Base-by-base conservation (phyloP, 164 flowering plant species). In the Piper longum region DNA sequence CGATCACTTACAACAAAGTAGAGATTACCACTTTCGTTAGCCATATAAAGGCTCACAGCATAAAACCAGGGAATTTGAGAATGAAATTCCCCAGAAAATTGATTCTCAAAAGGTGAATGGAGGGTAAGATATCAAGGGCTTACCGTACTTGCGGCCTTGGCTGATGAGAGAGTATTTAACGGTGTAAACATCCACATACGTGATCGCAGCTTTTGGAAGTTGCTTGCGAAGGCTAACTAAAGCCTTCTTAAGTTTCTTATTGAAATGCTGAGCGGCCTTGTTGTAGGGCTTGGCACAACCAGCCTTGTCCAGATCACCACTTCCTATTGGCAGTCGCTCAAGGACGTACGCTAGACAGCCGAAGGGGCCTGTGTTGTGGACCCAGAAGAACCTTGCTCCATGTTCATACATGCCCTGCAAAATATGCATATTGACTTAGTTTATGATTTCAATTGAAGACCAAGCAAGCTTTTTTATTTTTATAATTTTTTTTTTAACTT, bases 291-390 rank as follows among this genome's bases (percentile, higher is more conserved):
- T 64, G 1, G 79, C 79, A 57, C 88, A 84, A 2, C 88, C 88
- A 3, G 17, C 69, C n/a, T 61, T 65, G 52, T 84, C 88, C 16
- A 75, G 57, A 19, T 77, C 74, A 43, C 40, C 72, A 0, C 75
- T 74, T 12, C 62, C 70, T 63, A 77, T 43, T 3, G 43, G 56
- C 2, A 74, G 16, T 0, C 67, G 67, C 43, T 76, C 82, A 68
- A 78, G 41, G 16, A 78, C 41, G 45, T 78, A 77, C 0, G 85
- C 73, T 8, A 78, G 73, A 70, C 88, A 82, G 19, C 86, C 86
- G 2, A 84, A 65, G 4, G 85, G 84, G 0, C 88, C 86, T 7
- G 84, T 84, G 57, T 84, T 84, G 71, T 82, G 86, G 64, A 84
- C 76, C 88, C 84, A 82, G 61, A 82, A 82, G 9, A 62, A 74